These are phyloP conservation scores for Tetradesmus lagerheimii DNA, from an alignment of 139 green algal genomes.

Conservation along the genomic window DNA sequence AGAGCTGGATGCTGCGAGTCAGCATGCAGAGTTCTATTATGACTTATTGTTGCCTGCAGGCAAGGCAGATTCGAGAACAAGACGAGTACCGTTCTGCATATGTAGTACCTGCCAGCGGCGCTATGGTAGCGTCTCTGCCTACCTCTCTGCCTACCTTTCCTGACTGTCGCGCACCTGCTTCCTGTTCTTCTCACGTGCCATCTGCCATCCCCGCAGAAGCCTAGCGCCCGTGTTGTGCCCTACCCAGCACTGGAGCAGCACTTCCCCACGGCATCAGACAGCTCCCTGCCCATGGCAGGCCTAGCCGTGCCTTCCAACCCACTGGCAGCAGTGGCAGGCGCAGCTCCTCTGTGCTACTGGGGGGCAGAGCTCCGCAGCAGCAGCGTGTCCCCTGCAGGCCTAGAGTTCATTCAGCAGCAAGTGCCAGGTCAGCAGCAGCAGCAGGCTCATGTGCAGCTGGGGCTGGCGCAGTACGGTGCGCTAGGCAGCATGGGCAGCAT, in stretches of 20 bases:
- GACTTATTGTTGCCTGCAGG: too few species aligned
- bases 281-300: neutral
- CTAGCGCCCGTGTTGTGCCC: neutral
- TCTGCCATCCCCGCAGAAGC: neutral
- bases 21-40: too few species aligned
- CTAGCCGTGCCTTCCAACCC: neutral
- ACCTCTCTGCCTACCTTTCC: too few species aligned
- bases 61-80: too few species aligned
- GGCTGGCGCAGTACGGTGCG: neutral
- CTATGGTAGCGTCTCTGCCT: neutral
- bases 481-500: neutral
- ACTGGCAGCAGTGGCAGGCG: neutral
- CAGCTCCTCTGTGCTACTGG: neutral
- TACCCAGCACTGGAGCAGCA: neutral
- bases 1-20: neutral
- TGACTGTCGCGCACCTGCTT: neutral
- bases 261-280: neutral
- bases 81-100: too few species aligned
- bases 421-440: neutral
- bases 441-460: neutral
- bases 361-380: neutral
- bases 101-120: neutral
- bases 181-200: too few species aligned
- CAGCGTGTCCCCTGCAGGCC: neutral
- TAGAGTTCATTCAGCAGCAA: neutral